These are phyloP conservation scores for Pseudogymnoascus sp. DNA, from an alignment of 2,329 filamentous ascomycete species.

Conservation along the genomic window DNA sequence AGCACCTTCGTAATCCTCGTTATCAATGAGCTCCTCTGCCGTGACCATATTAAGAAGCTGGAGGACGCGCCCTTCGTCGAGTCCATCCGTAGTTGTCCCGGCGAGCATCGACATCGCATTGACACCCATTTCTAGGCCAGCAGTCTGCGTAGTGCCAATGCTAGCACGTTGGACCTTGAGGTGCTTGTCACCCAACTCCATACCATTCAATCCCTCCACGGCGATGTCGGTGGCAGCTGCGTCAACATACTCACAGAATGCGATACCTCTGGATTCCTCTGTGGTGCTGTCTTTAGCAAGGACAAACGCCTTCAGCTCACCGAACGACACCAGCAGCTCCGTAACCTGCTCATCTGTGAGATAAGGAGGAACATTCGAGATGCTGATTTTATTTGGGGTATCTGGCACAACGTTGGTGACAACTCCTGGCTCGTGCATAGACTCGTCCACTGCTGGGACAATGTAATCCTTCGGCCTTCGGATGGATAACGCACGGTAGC, in stretches of 20 bases:
- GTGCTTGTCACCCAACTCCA: constrained; percentile 81
- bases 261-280: constrained; percentile 84
- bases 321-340: constrained; percentile 83
- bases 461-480: constrained; percentile 95
- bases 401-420: constrained; percentile 78
- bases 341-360: constrained; percentile 86
- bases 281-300: constrained; percentile 79
- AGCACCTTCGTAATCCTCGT: constrained; percentile 89
- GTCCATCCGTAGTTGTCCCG: constrained; percentile 70
- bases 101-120: constrained; percentile 98
- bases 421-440: constrained; percentile 64
- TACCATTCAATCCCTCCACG: constrained; percentile 82
- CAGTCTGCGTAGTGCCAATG: constrained; percentile 86
- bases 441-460: constrained; percentile 71
- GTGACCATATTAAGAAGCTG: constrained; percentile 99
- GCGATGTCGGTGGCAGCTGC: constrained; percentile 69
- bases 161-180: constrained; percentile 84
- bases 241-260: constrained; percentile 91
- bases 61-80: constrained; percentile 74
- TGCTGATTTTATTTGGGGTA: constrained; percentile 88
- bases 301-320: constrained; percentile 84
- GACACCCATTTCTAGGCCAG: constrained; percentile 88
- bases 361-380: constrained; percentile 80
- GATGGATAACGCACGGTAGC: constrained; percentile 57
- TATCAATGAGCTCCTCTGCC: constrained; percentile 84